Percentiles rank a stretch among this genome's conserved stretches.
phyloP scores from a whole-genome alignment of 2,329 filamentous ascomycete species.

The Paraconiothyrium brasiliense region DNA sequence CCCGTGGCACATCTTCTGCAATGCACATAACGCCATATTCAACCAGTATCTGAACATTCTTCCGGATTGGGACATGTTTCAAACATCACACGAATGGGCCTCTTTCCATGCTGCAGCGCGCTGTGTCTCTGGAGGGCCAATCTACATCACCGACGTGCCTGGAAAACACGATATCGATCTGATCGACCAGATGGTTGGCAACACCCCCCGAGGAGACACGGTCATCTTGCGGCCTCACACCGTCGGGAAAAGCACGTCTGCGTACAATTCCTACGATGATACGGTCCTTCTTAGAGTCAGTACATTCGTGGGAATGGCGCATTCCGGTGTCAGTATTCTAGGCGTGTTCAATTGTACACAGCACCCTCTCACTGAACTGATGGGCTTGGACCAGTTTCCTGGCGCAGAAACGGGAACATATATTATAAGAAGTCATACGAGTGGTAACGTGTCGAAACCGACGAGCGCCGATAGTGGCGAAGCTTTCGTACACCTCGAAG shows the following conservation, averaged over 20 bases:
- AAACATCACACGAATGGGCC: conserved; percentile 74
- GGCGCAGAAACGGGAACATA: conserved; percentile 72
- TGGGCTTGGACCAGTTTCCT: conserved; percentile 76
- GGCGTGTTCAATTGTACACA: conserved; percentile 84
- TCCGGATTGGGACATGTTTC: conserved; percentile 85
- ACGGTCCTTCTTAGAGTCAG: conserved; percentile 78
- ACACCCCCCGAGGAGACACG: conserved; percentile 75
- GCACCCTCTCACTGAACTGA: conserved; percentile 70
- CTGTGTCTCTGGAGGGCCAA: conserved; percentile 88
- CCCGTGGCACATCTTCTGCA: conserved; percentile 94
- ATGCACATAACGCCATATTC: conserved; percentile 87
- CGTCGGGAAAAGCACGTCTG: conserved; percentile 75
- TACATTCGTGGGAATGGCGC: conserved; percentile 75
- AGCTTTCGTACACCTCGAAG: conserved; percentile 67
- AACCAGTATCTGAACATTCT: conserved; percentile 86
- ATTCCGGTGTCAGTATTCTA: conserved; percentile 77
- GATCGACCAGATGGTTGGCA: conserved; percentile 82
- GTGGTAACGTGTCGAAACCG: conserved; percentile 67
- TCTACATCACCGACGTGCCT: conserved; percentile 93
- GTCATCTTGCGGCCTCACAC: conserved; percentile 82
- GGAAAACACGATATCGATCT: conserved; percentile 80
- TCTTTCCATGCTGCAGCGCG: conserved; percentile 89
- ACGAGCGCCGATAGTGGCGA: conserved; percentile 58
- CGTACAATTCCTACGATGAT: conserved; percentile 81
- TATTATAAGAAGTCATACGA: conserved; percentile 76